Percentiles rank a stretch among this genome's conserved stretches.
Conservation (phyloP, 1,284 basidiomycete species). For the Apiotrichum brassicae region DNA sequence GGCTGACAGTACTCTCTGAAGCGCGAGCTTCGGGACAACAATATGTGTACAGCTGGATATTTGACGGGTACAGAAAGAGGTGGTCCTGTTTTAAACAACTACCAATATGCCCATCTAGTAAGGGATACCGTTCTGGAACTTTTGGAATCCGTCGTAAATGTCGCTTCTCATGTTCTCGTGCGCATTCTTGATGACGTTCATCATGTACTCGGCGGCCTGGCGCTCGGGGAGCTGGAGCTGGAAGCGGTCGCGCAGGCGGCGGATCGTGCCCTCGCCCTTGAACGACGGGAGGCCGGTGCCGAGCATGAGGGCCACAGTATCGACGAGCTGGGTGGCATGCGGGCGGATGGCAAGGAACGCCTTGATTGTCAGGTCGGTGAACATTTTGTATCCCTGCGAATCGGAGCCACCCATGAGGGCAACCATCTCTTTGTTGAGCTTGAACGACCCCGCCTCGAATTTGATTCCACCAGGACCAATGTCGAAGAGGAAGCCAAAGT, state of each 20-base stretch:
- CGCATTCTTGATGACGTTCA: conserved; percentile 80
- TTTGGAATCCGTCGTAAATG: conserved; percentile 76
- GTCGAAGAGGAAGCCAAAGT: conserved; percentile 97
- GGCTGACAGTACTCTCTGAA: too few species aligned
- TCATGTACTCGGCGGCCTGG: conserved; percentile 89
- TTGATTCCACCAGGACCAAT: conserved; percentile 77
- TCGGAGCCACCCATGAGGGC: conserved; percentile 91
- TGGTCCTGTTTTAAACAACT: too few species aligned
- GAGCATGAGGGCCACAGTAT: conserved; percentile 86
- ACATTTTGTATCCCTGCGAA: conserved; percentile 87
- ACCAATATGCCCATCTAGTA: too few species aligned
- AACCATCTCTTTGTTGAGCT: conserved; percentile 97
- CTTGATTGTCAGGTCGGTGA: conserved; percentile 89
- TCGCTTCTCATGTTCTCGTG: conserved; percentile 89
- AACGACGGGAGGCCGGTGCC: conserved; percentile 91
- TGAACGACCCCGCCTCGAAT: conserved; percentile 96
- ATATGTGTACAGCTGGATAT: too few species aligned
- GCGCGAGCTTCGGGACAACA: too few species aligned
- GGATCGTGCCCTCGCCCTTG: conserved; percentile 90
- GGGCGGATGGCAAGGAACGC: conserved; percentile 93
- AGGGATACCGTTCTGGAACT: conserved; percentile 43
- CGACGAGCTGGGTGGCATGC: conserved; percentile 80
- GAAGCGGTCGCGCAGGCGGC: conserved; percentile 79
- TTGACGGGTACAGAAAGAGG: too few species aligned
- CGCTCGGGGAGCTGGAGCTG: conserved; percentile 74